These are phyloP conservation scores for Drosera spatulata DNA, from an alignment of 179 eudicot genomes.

Conservation along the genomic window DNA sequence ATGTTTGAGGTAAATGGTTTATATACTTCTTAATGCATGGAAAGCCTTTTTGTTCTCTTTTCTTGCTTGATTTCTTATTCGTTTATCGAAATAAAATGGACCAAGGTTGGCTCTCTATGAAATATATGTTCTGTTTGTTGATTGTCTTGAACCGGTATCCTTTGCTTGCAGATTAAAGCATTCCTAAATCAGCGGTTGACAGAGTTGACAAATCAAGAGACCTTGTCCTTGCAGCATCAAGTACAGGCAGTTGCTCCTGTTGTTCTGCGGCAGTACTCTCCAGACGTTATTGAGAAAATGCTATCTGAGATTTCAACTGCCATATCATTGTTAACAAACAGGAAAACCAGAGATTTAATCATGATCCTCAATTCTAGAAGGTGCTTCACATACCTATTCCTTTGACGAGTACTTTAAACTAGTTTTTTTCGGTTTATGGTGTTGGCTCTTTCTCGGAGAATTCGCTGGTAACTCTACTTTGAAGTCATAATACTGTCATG, in stretches of 20 bases:
- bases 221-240: conserved; percentile 85
- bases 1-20: conserved; percentile 65
- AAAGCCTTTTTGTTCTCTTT: background rate
- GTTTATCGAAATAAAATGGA: too few species aligned
- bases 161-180: conserved; percentile 58
- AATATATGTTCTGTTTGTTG: background rate
- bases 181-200: conserved; percentile 68
- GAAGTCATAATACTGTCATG: too few species aligned
- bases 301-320: conserved; percentile 56
- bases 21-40: background rate
- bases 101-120: too few species aligned
- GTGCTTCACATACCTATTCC: conserved; percentile 17
- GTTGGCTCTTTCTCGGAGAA: background rate
- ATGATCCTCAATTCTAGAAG: conserved; percentile 97
- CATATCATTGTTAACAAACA: conserved; percentile 60
- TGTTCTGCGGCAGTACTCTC: conserved; percentile 77
- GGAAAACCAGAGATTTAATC: conserved; percentile 76
- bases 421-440: background rate
- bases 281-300: conserved; percentile 76
- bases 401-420: background rate
- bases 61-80: background rate
- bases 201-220: conserved; percentile 75
- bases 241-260: conserved; percentile 92
- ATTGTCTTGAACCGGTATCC: background rate
- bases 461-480: background rate